A percentile compares a stretch with the other conserved stretches of the same genome.
Evolutionary conservation across 768 basidiomycete species (phyloP).

Genomic region (Lactarius indigo): DNA sequence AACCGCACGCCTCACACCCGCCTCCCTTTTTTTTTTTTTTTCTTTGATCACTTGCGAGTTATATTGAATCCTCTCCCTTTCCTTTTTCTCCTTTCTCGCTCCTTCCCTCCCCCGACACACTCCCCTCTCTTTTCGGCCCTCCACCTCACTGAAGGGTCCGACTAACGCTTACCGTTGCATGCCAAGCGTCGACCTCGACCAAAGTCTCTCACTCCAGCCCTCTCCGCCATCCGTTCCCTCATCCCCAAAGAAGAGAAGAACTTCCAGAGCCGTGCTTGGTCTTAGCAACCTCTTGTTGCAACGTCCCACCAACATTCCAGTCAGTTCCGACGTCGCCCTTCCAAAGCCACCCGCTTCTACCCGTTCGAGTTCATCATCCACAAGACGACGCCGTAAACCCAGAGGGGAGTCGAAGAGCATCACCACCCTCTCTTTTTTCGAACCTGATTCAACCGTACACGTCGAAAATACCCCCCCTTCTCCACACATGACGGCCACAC

Average conservation of each 20-base stretch:
- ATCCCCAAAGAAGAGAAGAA: constrained; percentile 38
- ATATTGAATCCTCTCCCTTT: constrained; percentile 23
- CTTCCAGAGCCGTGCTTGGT: constrained; percentile 48
- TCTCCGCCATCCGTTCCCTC: constrained; percentile 29
- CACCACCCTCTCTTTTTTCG: constrained; percentile 43
- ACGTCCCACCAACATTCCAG: constrained; percentile 25
- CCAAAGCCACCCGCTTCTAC: constrained; percentile 32
- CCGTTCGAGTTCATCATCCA: constrained; percentile 37
- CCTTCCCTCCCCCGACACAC: constrained; percentile 28
- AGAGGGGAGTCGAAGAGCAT: constrained; percentile 38
- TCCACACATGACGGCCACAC: constrained; percentile 29
- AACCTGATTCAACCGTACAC: constrained; percentile 34
- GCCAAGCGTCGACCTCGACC: constrained; percentile 41
- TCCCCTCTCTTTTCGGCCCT: constrained; percentile 29
- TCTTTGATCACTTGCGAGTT: constrained; percentile 21
- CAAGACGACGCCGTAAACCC: constrained; percentile 40
- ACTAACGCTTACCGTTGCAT: constrained; percentile 35
- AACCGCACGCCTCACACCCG: constrained; percentile 31
- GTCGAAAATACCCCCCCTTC: constrained; percentile 26
- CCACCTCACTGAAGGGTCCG: constrained; percentile 30
- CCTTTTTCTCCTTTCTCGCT: constrained; percentile 27
- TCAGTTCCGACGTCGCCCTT: constrained; percentile 31
- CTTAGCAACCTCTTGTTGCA: constrained; percentile 37
- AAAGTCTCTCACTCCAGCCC: constrained; percentile 32
- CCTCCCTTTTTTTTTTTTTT: constrained; percentile 31